phyloP scores from a whole-genome alignment of 345 rosid species.

The Brassica nigra region DNA sequence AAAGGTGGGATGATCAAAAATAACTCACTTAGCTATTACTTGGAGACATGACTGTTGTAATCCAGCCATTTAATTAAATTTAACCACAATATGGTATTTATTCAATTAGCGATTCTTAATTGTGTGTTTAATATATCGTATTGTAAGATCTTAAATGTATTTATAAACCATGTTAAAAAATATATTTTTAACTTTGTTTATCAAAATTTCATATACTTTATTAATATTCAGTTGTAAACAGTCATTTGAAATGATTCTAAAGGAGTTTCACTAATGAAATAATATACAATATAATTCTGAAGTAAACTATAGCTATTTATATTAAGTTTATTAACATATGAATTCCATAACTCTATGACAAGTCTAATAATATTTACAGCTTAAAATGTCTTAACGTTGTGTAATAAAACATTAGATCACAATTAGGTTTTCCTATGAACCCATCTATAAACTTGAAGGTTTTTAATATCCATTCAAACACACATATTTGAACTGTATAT shows the following conservation, averaged over 20 bases:
- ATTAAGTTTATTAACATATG: neutral
- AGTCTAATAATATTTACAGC: neutral
- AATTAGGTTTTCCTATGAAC: neutral
- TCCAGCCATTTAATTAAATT: neutral
- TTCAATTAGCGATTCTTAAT: neutral
- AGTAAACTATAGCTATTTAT: neutral
- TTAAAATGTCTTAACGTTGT: neutral
- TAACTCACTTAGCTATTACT: neutral
- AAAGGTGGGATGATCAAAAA: neutral
- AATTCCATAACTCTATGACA: neutral
- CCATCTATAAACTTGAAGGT: neutral
- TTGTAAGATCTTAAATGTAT: neutral
- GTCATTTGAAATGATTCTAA: neutral
- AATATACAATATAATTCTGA: neutral
- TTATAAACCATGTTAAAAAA: neutral
- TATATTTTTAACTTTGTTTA: neutral
- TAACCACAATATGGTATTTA: neutral
- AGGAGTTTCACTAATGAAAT: neutral
- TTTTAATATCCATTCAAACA: neutral
- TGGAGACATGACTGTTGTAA: neutral
- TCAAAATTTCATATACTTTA: neutral
- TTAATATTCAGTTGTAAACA: neutral
- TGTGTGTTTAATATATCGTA: neutral
- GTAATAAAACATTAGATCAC: neutral
- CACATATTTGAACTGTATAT: neutral